phyloP scores from a whole-genome alignment of 768 basidiomycete species.

The Suillus americanus region DNA sequence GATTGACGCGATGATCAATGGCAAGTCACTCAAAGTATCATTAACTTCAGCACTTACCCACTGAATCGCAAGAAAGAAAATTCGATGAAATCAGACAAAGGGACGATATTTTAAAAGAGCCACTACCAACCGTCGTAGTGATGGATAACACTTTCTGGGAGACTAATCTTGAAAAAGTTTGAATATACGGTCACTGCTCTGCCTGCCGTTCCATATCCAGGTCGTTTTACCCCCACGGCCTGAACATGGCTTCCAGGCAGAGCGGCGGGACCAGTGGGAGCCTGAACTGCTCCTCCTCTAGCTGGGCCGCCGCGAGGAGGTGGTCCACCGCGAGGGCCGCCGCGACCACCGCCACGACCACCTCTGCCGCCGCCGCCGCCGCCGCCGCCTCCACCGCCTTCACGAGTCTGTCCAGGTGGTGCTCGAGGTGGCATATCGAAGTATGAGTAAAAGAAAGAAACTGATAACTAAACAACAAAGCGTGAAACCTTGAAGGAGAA shows the following conservation, averaged over 20 bases:
- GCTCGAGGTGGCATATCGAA: slow-evolving; percentile 41
- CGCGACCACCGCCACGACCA: slow-evolving; percentile 23
- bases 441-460: neutral
- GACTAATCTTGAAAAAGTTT: slow-evolving; percentile 65
- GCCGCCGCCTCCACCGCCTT: slow-evolving; percentile 32
- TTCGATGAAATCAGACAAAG: slow-evolving; percentile 23
- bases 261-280: slow-evolving; percentile 29
- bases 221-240: slow-evolving; percentile 68
- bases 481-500: slow-evolving; percentile 1
- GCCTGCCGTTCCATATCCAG: slow-evolving; percentile 62
- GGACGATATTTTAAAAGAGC: neutral
- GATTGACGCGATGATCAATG: slow-evolving; percentile 15
- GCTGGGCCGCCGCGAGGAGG: slow-evolving; percentile 16
- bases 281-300: slow-evolving; percentile 18
- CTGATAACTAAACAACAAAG: slow-evolving; percentile 7
- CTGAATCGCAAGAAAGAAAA: slow-evolving; percentile 12
- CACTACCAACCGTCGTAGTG: slow-evolving; percentile 73
- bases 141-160: slow-evolving; percentile 63
- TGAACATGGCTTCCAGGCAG: slow-evolving; percentile 38
- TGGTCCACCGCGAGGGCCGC: slow-evolving; percentile 14
- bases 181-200: slow-evolving; percentile 39
- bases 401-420: slow-evolving; percentile 31
- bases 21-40: neutral
- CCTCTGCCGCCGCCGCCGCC: slow-evolving; percentile 29
- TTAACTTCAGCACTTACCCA: slow-evolving; percentile 17